Percentiles rank a stretch among this genome's conserved stretches.
Evolutionary conservation across 2,329 filamentous ascomycete species (phyloP).

Genomic region (Penicillium sclerotigenum): DNA sequence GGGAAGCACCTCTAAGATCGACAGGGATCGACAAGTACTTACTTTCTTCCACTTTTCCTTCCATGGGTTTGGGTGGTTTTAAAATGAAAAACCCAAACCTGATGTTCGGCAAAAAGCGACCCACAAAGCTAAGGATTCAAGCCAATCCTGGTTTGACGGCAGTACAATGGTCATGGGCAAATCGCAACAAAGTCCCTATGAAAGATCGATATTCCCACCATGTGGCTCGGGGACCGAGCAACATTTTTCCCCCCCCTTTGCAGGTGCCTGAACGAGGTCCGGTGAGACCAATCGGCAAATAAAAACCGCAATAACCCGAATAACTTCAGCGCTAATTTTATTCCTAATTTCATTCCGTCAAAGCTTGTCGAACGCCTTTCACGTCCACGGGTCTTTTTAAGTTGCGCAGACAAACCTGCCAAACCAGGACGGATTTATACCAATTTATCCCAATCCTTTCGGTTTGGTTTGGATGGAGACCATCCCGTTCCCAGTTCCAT

Average conservation of each 20-base stretch:
- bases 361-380: slow-evolving; percentile 12
- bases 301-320: not conserved
- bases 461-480: slow-evolving; percentile 1
- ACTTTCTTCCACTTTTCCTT: slow-evolving; percentile 6
- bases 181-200: not conserved
- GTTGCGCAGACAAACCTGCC: not conserved
- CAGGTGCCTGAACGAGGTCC: not conserved
- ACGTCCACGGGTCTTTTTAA: not conserved
- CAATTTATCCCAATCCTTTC: not conserved
- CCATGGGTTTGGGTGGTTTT: slow-evolving; percentile 8
- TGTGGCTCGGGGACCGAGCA: not conserved
- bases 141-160: slow-evolving; percentile 19
- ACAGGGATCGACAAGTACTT: slow-evolving; percentile 25
- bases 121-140: slow-evolving; percentile 7
- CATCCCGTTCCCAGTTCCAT: not conserved
- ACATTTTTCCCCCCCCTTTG: not conserved
- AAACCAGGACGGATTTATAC: not conserved
- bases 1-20: slow-evolving; percentile 15
- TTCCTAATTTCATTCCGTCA: not conserved
- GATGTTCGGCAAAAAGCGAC: not conserved
- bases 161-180: slow-evolving; percentile 8
- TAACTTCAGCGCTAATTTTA: not conserved
- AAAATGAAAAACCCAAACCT: not conserved
- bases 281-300: slow-evolving; percentile 3
- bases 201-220: not conserved